Evolutionary conservation across 1,284 basidiomycete genomes (phyloP), one percentile per base, ranked within the genome.

Genomic region (Phellinidium pouzarii): DNA sequence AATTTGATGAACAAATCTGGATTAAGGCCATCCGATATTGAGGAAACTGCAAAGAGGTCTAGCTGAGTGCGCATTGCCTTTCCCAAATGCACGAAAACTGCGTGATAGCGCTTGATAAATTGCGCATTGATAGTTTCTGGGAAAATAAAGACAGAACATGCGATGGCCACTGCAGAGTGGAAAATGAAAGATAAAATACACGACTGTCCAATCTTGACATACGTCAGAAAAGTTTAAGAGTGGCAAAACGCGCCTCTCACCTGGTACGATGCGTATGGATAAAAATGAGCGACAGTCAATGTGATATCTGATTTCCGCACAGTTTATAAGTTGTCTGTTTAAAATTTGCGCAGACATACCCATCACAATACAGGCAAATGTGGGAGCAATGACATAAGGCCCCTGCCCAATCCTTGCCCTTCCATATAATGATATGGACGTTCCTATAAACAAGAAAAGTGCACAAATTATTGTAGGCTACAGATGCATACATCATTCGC

Each of bases 391-490:
- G 3, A 78, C 65, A 61, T 82, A 83, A 0, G 84, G 85, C 0
- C 84, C 79, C 0, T 84, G 84, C 2, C 84, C 82, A 56, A 77
- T 66, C 26, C 77, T 69, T 2, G 79, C 78, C 63, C 78, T 84
- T 58, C 87, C 64, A 62, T 78, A 90, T n/a, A 87, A 63, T 43
- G 86, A 74, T 52, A 80, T 68, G 0, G 71, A 70, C 43, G 72
- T 78, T 1, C 84, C 87, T 4, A 84, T 43, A 59, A 85, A 83
- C 3, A 90, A 71, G 60, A 88, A 91, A 25, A 82, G 66, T 2
- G 71, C 79, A 3, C 83, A 63, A 44, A 90, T 82, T 40, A 82
- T 68, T 2, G 77, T 75, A 0, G 85, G 82, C 70, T 82, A 58
- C 3, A 7, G 8, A 34, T 12, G 31, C 3, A 31, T 19, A n/a